A percentile compares a stretch with the other conserved stretches of the same genome.
These are phyloP conservation scores for Prunus dulcis DNA, from an alignment of 306 rosid species.

Conservation along the genomic window DNA sequence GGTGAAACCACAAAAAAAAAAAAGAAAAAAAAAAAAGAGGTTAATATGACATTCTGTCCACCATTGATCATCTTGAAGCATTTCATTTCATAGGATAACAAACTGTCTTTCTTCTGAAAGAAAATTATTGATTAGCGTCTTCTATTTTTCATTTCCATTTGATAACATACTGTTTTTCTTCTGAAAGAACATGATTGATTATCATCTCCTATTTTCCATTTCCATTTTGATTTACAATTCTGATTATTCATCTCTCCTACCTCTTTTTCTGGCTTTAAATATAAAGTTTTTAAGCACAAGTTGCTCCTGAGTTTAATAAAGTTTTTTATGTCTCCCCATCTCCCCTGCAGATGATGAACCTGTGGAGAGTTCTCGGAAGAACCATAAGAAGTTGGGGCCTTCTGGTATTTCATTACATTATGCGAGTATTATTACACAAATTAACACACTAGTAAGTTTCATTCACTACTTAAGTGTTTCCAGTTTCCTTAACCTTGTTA, in stretches of 20 bases:
- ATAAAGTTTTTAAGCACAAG: neutral
- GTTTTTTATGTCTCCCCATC: constrained; percentile 5
- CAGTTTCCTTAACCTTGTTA: neutral
- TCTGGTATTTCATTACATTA: constrained; percentile 83
- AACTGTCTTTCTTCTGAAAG: neutral
- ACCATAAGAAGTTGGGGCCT: constrained; percentile 63
- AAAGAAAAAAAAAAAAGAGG: too few species aligned
- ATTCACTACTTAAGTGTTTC: neutral
- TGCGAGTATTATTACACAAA: constrained; percentile 69
- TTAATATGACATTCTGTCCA: neutral
- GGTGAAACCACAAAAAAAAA: neutral
- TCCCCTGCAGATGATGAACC: constrained; percentile 51
- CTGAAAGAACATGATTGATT: neutral
- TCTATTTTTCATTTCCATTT: too few species aligned
- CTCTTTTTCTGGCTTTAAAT: neutral
- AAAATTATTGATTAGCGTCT: neutral
- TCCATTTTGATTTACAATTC: neutral
- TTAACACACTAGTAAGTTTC: constrained; percentile 77
- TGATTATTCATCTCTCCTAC: neutral
- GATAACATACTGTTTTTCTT: neutral
- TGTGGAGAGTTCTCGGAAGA: constrained; percentile 39
- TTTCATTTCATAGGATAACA: neutral
- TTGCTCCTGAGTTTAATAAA: neutral
- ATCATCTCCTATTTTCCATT: neutral
- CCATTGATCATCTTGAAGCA: neutral